Base-by-base conservation (phyloP, 345 rosid genomes). In the Gossypium rotundifolium region DNA sequence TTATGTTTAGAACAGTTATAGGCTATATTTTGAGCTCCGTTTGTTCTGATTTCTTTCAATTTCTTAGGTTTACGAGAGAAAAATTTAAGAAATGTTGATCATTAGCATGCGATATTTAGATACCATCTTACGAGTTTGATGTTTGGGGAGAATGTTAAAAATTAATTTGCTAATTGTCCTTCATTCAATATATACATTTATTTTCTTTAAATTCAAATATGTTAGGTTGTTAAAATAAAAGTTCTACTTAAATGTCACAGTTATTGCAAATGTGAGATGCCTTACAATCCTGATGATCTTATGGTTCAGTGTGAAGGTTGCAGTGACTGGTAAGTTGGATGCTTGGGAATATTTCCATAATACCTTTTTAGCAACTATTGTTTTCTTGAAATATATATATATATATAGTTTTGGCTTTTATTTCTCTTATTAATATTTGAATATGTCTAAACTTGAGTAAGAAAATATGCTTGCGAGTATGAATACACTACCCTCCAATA, bases 221-320 rank as follows among this genome's bases (percentile, higher is more conserved):
- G 11, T 17, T n/a, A 29, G 13, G 1, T 29, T 73, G 13, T 48
- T 49, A 10, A 17, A 51, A 29, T 49, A 6, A 16, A 52, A 16
- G 55, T 52, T 52, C 14, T 52, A 52, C 20, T 52, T 54, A 33
- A n/a, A 52, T 70, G 33, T 77, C 40, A 81, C 81, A 95, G 99
- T 79, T 95, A 88, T 81, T 95, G 99, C 83, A 95, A 93, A 76
- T 95, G 99, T 55, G 97, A 95, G 87, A 95, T 95, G 99, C 99
- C 99, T 29, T 93, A 93, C 72, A 93, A 93, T 77, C 98, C 99
- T 11, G 99, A 95, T 77, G 98, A 95, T 67, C 73, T 95, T 29
- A 95, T 95, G 99, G 92, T 95, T 68, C 99, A 95, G 73, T 95
- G 99, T 17, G 99, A 95, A 81, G 87, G 86, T 65, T 95, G 99